Conservation (phyloP, 2,329 filamentous ascomycete genomes). For the Phaeosphaeriaceae sp. region DNA sequence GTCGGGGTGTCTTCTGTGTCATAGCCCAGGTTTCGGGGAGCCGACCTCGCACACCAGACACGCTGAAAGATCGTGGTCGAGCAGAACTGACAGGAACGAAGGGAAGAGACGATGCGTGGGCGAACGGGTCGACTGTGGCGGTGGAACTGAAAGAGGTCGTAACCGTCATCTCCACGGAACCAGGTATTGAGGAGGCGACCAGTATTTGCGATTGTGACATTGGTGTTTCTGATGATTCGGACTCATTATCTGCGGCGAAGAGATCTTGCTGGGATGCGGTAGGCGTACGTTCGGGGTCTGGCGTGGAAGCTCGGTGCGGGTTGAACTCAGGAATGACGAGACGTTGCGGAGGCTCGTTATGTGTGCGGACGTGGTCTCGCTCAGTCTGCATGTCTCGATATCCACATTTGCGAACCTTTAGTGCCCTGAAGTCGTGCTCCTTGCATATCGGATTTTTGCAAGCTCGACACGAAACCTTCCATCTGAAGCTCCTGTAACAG, state of each 20-base stretch:
- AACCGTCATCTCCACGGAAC: conserved; percentile 39
- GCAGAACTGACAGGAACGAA: conserved; percentile 43
- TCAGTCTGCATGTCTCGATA: conserved; percentile 63
- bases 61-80: conserved; percentile 48
- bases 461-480: conserved; percentile 65
- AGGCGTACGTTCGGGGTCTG: conserved; percentile 34
- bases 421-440: conserved; percentile 64
- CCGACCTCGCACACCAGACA: conserved; percentile 45
- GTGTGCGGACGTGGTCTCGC: conserved; percentile 47
- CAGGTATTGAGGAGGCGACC: conserved; percentile 25
- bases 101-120: conserved; percentile 28
- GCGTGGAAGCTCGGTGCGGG: conserved; percentile 30
- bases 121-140: conserved; percentile 33
- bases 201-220: conserved; percentile 47
- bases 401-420: conserved; percentile 64
- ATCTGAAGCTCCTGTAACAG: conserved; percentile 64
- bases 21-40: conserved; percentile 34
- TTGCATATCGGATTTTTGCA: conserved; percentile 66
- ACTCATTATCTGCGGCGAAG: conserved; percentile 33
- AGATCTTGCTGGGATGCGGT: conserved; percentile 30
- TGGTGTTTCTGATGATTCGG: conserved; percentile 35
- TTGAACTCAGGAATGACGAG: conserved; percentile 48
- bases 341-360: conserved; percentile 40
- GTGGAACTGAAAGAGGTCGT: conserved; percentile 34
- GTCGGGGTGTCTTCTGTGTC: conserved; percentile 27